Evolutionary conservation across 345 rosid genomes (phyloP).

Genomic region (Linum lewisii): DNA sequence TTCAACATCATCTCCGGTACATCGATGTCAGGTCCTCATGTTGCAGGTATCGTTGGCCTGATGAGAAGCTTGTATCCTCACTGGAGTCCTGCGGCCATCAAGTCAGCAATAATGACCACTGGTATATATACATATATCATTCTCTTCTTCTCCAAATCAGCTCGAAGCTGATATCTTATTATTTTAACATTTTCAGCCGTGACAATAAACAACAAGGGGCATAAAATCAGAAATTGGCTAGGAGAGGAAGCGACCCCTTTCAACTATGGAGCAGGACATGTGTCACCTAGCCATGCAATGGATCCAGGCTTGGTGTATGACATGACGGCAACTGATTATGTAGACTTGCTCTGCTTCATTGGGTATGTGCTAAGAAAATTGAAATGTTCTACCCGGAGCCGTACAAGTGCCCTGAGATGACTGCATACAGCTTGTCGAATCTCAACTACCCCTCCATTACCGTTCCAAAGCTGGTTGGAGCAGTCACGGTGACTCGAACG

Average conservation of each 20-base stretch:
- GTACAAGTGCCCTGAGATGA: neutral
- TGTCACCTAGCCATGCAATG: too few species aligned
- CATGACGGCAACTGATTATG: neutral
- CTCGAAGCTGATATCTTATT: too few species aligned
- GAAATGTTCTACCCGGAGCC: neutral
- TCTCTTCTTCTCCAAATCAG: neutral
- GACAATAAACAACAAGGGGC: neutral
- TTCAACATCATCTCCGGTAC: neutral
- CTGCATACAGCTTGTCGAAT: neutral
- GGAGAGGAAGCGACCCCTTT: neutral
- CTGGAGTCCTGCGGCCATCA: conserved; percentile 3
- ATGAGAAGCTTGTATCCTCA: neutral
- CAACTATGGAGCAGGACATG: neutral
- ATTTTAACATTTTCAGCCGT: neutral
- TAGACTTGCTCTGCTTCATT: neutral
- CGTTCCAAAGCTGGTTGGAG: neutral
- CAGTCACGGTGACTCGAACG: neutral
- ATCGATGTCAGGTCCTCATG: conserved; percentile 2
- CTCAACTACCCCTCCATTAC: neutral
- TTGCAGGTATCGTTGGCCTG: neutral
- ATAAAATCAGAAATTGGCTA: neutral
- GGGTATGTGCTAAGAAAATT: neutral
- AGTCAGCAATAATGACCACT: too few species aligned
- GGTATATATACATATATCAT: too few species aligned
- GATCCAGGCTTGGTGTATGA: neutral